phyloP scores from a whole-genome alignment of 257 asterid species.

The Verbena officinalis region DNA sequence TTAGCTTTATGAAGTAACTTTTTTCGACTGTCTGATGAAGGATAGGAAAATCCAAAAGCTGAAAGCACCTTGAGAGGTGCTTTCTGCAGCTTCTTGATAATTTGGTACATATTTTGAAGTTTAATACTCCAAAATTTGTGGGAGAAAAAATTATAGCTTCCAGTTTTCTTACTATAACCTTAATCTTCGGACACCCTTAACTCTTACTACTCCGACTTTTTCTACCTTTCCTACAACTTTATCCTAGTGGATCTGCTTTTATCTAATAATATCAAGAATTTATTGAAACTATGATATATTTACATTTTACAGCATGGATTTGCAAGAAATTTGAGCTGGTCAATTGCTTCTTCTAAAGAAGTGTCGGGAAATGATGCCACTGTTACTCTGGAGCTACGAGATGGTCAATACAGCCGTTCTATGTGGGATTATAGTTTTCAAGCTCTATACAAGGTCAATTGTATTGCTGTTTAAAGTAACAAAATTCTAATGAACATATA shows the following conservation, averaged over 20 bases:
- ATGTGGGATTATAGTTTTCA: constrained; percentile 97
- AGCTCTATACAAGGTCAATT: constrained; percentile 75
- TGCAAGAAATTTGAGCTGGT: constrained; percentile 92
- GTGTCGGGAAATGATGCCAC: constrained; percentile 65
- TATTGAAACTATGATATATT: constrained; percentile 14
- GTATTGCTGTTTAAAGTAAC: constrained; percentile 1
- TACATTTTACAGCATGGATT: constrained; percentile 80
- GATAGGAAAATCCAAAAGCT: too few relatives aligned
- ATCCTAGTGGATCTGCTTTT: constrained; percentile 6
- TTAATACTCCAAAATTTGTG: too few relatives aligned
- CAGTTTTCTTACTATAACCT: too few relatives aligned
- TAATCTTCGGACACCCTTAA: not conserved
- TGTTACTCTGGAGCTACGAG: constrained; percentile 84
- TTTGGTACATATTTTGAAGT: too few relatives aligned
- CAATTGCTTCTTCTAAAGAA: constrained; percentile 64
- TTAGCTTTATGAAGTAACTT: too few relatives aligned
- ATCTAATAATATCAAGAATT: not conserved
- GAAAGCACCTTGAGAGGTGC: too few relatives aligned
- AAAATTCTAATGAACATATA: not conserved
- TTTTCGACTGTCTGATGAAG: too few relatives aligned
- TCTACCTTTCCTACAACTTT: too few relatives aligned
- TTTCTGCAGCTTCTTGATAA: too few relatives aligned
- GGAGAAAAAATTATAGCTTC: too few relatives aligned
- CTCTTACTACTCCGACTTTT: too few relatives aligned
- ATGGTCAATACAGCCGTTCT: constrained; percentile 85